Base-by-base conservation (phyloP, 1,139 yeast species). In the Lodderomyces margitis region DNA sequence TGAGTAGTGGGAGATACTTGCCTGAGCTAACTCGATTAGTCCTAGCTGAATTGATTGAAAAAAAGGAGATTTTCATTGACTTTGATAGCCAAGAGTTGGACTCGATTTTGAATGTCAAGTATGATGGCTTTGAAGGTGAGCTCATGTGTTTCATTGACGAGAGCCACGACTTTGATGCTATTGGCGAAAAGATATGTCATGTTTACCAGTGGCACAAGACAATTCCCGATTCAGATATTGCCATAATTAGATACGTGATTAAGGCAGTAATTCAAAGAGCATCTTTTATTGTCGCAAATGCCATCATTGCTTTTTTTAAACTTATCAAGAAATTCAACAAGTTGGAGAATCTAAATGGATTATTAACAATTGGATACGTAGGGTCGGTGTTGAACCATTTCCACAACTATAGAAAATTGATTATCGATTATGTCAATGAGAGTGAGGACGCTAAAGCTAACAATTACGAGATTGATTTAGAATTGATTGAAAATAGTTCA, bases 1-100 rank as follows among this genome's bases (percentile, higher is more conserved):
- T 77, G 65, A 69, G 80, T 30, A 66, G 79, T 38, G 84, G 83
- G 1, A 61, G 83, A 49, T 79, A 79, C 55, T 62, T 79, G 40
- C 78, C 80, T 9, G 84, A 79, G 52, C 56, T 78, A 43, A 59
- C 74, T 5, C 60, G 83, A 37, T 58, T 74, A 42, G 67, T 67
- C 2, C 42, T 76, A 33, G 52, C 63, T 23, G 74, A 68, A 36
- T 52, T 70, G 48, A 53, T 65, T 28, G 56, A 57, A 2, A 47
- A 48, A 5, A 50, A 56, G 5, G 70, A 66, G 45, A 43, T 75
- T 9, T 72, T 74, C 42, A 38, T 38, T 21, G 41, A 49, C 32
- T 51, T 58, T 27, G 33, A 47, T 10, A 42, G 36, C 42, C 32
- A 35, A 15, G 38, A 40, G 41, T 28, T 46, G 30, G 27, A 44